Percentiles rank a stretch among this genome's conserved stretches.
phyloP scores from a whole-genome alignment of 768 basidiomycete species.

The Mycena leptocephala region DNA sequence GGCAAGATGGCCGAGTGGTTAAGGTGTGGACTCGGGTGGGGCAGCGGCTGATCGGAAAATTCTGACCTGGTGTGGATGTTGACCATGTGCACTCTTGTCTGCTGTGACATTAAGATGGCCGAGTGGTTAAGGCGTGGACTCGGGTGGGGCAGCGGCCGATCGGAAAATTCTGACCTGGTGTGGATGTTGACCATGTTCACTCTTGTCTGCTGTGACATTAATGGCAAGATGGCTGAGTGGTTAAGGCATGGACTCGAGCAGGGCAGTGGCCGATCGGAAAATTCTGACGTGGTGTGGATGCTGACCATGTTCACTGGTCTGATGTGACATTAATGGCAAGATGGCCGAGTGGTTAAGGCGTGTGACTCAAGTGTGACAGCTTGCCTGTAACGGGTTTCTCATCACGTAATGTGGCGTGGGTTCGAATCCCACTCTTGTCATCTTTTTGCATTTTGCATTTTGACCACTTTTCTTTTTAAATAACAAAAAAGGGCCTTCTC shows the following conservation, averaged over 20 bases:
- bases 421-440: constrained; percentile 64
- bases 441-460: constrained; percentile 1
- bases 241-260: constrained; percentile 35
- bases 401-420: constrained; percentile 52
- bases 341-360: constrained; percentile 40
- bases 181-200: too few species aligned
- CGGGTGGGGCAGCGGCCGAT: constrained; percentile 14
- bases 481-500: too few species aligned
- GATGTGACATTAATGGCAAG: constrained; percentile 26
- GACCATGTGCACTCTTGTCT: too few species aligned
- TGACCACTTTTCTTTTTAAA: too few species aligned
- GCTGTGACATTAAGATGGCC: too few species aligned
- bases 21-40: constrained; percentile 33
- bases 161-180: too few species aligned
- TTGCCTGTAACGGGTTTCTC: constrained; percentile 21
- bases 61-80: too few species aligned
- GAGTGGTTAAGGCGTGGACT: constrained; percentile 39
- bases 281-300: too few species aligned
- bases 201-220: too few species aligned
- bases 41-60: too few species aligned
- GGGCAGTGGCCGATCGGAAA: too few species aligned
- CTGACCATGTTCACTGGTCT: too few species aligned
- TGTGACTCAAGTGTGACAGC: constrained; percentile 26
- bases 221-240: constrained; percentile 39
- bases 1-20: constrained; percentile 39